A percentile compares a stretch with the other conserved stretches of the same genome.
These are phyloP conservation scores for Gardenia jasminoides DNA, from an alignment of 257 asterid genomes.

Conservation along the genomic window DNA sequence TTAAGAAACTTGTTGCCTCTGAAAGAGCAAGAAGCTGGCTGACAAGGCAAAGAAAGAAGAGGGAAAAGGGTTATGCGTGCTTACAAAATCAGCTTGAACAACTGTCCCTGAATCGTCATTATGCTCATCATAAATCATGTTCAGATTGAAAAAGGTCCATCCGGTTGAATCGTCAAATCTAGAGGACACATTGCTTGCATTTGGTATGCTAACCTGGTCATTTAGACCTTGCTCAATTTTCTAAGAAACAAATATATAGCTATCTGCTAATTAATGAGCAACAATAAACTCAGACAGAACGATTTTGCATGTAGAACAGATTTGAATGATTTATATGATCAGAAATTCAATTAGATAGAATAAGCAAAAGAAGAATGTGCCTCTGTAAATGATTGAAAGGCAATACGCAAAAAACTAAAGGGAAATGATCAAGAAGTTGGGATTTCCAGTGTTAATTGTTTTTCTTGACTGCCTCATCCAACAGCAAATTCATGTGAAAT, in stretches of 20 bases:
- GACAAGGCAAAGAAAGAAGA: not conserved
- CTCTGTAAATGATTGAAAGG: not conserved
- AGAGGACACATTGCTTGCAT: slow-evolving; percentile 49
- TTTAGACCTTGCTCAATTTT: not conserved
- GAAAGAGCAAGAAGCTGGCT: not conserved
- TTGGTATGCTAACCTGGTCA: slow-evolving; percentile 51
- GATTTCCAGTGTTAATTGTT: not conserved
- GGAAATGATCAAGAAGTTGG: not conserved
- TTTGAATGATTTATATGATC: not conserved
- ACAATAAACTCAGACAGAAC: not conserved
- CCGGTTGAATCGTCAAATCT: slow-evolving; percentile 42
- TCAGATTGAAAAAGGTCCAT: slow-evolving; percentile 61
- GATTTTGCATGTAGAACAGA: not conserved
- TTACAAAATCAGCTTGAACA: slow-evolving; percentile 56
- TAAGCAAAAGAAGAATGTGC: not conserved
- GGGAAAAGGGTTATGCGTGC: slow-evolving; percentile 15
- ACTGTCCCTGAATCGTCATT: slow-evolving; percentile 38
- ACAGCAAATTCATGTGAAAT: not conserved
- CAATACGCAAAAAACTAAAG: not conserved
- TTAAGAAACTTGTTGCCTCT: not conserved
- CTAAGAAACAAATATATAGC: not conserved
- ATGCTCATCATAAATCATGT: slow-evolving; percentile 38
- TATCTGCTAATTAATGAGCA: not conserved
- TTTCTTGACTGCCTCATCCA: too few relatives aligned
- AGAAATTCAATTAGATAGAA: not conserved